Conservation (phyloP, 176 grass and related monocot genomes). For the Cenchrus americanus region DNA sequence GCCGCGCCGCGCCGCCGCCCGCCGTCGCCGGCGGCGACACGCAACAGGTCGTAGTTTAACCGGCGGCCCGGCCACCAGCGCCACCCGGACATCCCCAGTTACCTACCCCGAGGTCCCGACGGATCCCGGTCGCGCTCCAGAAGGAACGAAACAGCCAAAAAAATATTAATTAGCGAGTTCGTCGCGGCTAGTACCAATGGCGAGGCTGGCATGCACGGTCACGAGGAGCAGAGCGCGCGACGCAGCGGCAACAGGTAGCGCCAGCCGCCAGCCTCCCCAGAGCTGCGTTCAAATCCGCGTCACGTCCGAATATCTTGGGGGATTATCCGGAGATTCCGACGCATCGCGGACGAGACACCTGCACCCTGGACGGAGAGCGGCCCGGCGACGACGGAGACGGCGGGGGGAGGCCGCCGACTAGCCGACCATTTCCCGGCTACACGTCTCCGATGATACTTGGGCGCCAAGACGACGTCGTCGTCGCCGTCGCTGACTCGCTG, state of each 20-base stretch:
- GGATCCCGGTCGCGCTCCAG: background rate
- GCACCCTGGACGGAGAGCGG: background rate
- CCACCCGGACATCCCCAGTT: too few relatives aligned
- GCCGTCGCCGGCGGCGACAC: background rate
- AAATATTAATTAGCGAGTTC: too few relatives aligned
- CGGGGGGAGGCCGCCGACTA: background rate
- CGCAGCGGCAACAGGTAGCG: background rate
- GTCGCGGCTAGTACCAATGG: too few relatives aligned
- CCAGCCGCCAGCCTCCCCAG: too few relatives aligned
- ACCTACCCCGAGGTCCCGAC: background rate
- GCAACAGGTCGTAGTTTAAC: background rate
- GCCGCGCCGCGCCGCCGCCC: background rate
- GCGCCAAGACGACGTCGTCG: background rate
- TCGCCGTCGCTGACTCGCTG: background rate
- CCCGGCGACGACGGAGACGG: background rate
- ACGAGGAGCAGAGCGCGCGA: background rate
- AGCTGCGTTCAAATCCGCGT: slow-evolving; percentile 24
- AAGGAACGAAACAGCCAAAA: too few relatives aligned
- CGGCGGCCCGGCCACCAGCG: slow-evolving; percentile 5
- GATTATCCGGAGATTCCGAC: slow-evolving; percentile 21
- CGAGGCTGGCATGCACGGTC: background rate
- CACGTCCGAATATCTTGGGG: slow-evolving; percentile 13
- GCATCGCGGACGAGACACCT: background rate
- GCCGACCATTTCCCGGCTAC: slow-evolving; percentile 30
- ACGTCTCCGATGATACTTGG: background rate